Evolutionary conservation across 768 basidiomycete genomes (phyloP).

Genomic region (Macrocybe gigantea): DNA sequence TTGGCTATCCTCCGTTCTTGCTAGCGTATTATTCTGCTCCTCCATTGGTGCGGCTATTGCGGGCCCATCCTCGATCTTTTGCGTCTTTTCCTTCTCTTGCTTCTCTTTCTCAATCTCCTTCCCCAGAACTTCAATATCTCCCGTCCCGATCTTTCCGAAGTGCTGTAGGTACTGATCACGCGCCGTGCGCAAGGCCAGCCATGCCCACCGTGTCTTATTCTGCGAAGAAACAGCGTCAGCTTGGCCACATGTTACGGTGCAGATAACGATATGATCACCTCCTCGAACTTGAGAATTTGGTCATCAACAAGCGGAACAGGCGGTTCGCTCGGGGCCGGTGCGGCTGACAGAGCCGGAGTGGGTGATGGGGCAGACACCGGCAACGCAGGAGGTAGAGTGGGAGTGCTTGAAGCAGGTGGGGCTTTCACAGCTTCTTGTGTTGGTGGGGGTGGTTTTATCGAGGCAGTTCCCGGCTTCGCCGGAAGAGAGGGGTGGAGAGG

Average conservation of each 20-base stretch:
- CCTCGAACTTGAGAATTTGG: slow-evolving; percentile 54
- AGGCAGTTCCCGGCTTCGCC: slow-evolving; percentile 2
- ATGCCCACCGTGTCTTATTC: slow-evolving; percentile 75
- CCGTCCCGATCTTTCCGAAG: slow-evolving; percentile 79
- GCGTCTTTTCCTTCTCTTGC: slow-evolving; percentile 30
- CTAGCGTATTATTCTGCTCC: slow-evolving; percentile 29
- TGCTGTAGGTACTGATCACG: slow-evolving; percentile 70
- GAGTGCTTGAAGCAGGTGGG: slow-evolving; percentile 59
- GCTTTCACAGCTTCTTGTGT: slow-evolving; percentile 13
- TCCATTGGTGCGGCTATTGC: slow-evolving; percentile 15
- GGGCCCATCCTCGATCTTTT: slow-evolving; percentile 24
- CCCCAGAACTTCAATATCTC: slow-evolving; percentile 54
- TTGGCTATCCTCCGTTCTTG: slow-evolving; percentile 20
- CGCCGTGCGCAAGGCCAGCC: slow-evolving; percentile 75
- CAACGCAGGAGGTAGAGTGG: slow-evolving; percentile 57
- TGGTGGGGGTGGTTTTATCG: slow-evolving; percentile 10
- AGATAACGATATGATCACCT: slow-evolving; percentile 32
- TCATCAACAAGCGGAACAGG: slow-evolving; percentile 33
- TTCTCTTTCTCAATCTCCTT: slow-evolving; percentile 47
- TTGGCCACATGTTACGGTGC: too few species aligned
- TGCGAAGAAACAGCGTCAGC: slow-evolving; percentile 17
- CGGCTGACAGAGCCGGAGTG: slow-evolving; percentile 20
- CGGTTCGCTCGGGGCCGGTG: slow-evolving; percentile 12
- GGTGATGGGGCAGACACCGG: slow-evolving; percentile 22
- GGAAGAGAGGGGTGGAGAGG: background rate